phyloP scores from a whole-genome alignment of 495 filamentous ascomycete species.

The Trichoderma gamsii region DNA sequence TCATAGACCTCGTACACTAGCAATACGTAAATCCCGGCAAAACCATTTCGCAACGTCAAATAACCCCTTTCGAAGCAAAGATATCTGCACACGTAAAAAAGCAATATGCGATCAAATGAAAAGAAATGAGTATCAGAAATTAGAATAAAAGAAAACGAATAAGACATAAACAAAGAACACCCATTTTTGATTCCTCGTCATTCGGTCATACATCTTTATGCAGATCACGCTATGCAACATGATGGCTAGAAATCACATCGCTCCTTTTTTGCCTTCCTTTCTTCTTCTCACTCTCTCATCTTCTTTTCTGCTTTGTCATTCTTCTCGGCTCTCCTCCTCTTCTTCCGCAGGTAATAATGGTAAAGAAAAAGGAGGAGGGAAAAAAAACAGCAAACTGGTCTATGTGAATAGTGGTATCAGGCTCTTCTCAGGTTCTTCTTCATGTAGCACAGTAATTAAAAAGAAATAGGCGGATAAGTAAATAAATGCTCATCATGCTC shows the following conservation, averaged over 20 bases:
- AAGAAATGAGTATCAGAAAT: background rate
- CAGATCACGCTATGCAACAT: slow-evolving; percentile 13
- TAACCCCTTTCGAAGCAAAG: background rate
- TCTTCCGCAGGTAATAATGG: background rate
- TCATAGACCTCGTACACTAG: background rate
- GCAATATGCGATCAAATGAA: background rate
- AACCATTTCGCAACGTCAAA: background rate
- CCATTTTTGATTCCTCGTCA: background rate
- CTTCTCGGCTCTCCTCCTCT: background rate
- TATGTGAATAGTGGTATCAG: background rate
- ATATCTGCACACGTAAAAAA: background rate
- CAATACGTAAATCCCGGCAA: background rate
- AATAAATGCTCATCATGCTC: background rate
- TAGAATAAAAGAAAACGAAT: background rate
- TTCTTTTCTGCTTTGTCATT: background rate
- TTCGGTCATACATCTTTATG: slow-evolving; percentile 1
- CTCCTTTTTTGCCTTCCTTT: background rate
- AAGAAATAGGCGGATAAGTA: background rate
- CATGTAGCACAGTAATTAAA: background rate
- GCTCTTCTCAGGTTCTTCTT: background rate
- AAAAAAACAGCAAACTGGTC: background rate
- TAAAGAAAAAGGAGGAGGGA: too few species aligned
- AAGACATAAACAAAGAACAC: background rate
- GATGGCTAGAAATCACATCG: background rate
- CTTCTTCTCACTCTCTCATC: background rate